Percentiles rank a stretch among this genome's conserved stretches.
Evolutionary conservation across 306 rosid genomes (phyloP).

Genomic region (Pterocarpus santalinus): DNA sequence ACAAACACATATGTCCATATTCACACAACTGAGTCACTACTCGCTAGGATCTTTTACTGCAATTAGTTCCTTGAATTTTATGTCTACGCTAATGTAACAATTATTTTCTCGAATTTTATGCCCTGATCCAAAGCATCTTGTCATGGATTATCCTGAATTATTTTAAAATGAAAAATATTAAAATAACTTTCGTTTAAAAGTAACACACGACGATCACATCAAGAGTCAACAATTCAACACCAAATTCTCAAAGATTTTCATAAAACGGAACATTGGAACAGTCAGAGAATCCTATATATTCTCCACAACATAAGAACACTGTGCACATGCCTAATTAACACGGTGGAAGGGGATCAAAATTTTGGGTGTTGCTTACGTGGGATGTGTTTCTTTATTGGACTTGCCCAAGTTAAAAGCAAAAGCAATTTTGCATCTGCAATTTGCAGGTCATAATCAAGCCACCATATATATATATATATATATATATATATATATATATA

Average conservation of each 20-base stretch:
- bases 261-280: not conserved
- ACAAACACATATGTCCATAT: not conserved
- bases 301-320: not conserved
- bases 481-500: not conserved
- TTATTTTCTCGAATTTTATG: no score
- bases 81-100: not conserved
- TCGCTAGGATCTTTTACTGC: not conserved
- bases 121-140: no score
- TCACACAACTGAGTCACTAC: no score
- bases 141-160: no score
- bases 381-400: conserved; percentile 8
- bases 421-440: conserved; percentile 42
- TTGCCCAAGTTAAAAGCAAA: conserved; percentile 41
- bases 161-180: no score
- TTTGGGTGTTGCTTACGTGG: not conserved
- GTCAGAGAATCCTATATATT: not conserved
- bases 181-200: no score
- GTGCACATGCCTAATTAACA: not conserved
- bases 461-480: conserved; percentile 9
- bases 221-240: no score
- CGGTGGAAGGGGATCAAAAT: not conserved
- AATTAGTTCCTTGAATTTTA: not conserved
- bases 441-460: conserved; percentile 39
- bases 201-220: no score
- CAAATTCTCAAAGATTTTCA: no score